Percentiles rank a stretch among this genome's conserved stretches.
Evolutionary conservation across 306 rosid species (phyloP).

Genomic region (Cicer chorassanicum): DNA sequence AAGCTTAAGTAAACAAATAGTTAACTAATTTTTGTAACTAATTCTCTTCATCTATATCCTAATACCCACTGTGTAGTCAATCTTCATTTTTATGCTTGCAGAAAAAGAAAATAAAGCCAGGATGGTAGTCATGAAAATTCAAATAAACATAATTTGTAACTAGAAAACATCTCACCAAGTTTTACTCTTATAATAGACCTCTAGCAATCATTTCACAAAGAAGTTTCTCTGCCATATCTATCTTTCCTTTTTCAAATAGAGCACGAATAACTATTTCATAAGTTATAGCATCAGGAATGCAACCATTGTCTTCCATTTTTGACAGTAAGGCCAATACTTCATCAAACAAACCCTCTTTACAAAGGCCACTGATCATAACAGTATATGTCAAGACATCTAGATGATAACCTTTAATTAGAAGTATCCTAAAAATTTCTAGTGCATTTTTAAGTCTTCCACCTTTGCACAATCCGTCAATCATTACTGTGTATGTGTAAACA

Average conservation of each 20-base stretch:
- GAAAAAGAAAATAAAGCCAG: background rate
- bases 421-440: constrained; percentile 9
- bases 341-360: constrained; percentile 4
- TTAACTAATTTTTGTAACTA: too few species aligned
- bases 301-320: background rate
- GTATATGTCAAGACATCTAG: background rate
- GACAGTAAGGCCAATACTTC: constrained; percentile 3
- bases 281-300: background rate
- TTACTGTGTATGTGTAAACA: background rate
- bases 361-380: constrained; percentile 1
- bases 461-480: constrained; percentile 4
- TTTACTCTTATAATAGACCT: background rate
- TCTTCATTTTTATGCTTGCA: background rate
- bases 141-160: background rate
- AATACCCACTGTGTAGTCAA: background rate
- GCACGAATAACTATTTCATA: background rate
- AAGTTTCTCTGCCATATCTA: constrained; percentile 5
- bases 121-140: background rate
- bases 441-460: background rate
- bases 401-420: constrained; percentile 6
- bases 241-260: background rate
- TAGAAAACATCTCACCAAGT: background rate
- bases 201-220: constrained; percentile 1
- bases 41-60: too few species aligned
- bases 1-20: too few species aligned